Evolutionary conservation across 129 eudicot genomes (phyloP).

Genomic region (Erigeron canadensis): DNA sequence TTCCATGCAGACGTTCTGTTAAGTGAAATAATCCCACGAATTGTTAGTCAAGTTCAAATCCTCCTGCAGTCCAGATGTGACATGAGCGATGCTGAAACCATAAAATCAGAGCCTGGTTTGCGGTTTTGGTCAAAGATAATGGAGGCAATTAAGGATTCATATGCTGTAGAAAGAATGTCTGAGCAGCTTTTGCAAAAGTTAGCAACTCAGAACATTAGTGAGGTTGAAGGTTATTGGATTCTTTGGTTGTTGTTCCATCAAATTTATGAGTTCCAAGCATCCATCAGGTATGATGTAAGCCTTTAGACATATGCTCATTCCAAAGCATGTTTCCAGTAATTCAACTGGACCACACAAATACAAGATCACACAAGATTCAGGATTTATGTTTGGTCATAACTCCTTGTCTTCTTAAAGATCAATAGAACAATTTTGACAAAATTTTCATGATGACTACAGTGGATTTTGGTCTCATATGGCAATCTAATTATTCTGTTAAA

Average conservation of each 20-base stretch:
- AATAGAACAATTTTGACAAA: neutral
- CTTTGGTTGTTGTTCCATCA: slow-evolving; percentile 76
- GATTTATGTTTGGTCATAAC: neutral
- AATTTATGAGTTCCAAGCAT: slow-evolving; percentile 45
- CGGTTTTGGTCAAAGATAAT: slow-evolving; percentile 72
- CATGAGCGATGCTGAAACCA: slow-evolving; percentile 31
- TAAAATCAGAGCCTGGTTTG: slow-evolving; percentile 47
- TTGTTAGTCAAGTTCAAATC: slow-evolving; percentile 49
- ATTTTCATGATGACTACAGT: slow-evolving; percentile 8
- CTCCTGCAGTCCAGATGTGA: slow-evolving; percentile 41
- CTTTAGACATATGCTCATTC: neutral
- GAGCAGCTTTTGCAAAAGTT: slow-evolving; percentile 75
- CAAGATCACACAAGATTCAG: neutral
- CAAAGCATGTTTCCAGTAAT: slow-evolving; percentile 2
- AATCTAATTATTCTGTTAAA: neutral
- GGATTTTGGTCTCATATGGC: neutral
- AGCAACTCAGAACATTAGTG: slow-evolving; percentile 53
- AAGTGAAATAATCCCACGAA: slow-evolving; percentile 57
- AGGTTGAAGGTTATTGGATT: slow-evolving; percentile 87
- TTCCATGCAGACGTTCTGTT: slow-evolving; percentile 68
- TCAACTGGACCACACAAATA: neutral
- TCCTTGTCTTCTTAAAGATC: slow-evolving; percentile 5
- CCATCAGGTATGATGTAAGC: slow-evolving; percentile 53
- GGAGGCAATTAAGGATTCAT: slow-evolving; percentile 71
- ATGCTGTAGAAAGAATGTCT: slow-evolving; percentile 81